Percentiles rank a stretch among this genome's conserved stretches.
phyloP scores from a whole-genome alignment of 1,284 basidiomycete genomes.

The Ceratobasidium theobromae region DNA sequence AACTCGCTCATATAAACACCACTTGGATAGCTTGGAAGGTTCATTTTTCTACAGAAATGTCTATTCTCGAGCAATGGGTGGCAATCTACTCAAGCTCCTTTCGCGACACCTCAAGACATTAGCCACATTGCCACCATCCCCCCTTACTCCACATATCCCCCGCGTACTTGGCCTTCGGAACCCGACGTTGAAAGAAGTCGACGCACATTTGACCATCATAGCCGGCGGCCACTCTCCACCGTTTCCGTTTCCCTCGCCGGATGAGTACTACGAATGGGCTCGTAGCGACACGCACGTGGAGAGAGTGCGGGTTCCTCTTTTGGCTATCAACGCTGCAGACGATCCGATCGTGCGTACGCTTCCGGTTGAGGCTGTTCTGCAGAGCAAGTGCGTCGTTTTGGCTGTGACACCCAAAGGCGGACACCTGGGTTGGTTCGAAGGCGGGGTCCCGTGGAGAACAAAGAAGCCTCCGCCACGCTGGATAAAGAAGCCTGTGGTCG shows the following conservation, averaged over 20 bases:
- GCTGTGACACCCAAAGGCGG: conserved; percentile 81
- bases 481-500: conserved; percentile 35
- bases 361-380: conserved; percentile 31
- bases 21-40: conserved; percentile 50
- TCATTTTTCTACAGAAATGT: conserved; percentile 67
- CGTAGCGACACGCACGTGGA: conserved; percentile 56
- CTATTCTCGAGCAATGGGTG: conserved; percentile 83
- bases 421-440: conserved; percentile 93
- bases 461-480: conserved; percentile 34
- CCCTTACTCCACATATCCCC: conserved; percentile 53
- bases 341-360: conserved; percentile 81
- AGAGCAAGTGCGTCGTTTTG: conserved; percentile 54
- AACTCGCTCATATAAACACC: neutral
- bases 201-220: conserved; percentile 66
- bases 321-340: conserved; percentile 86
- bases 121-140: conserved; percentile 53
- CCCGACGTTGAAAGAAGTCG: conserved; percentile 63
- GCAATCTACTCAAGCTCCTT: conserved; percentile 71
- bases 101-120: conserved; percentile 60
- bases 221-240: conserved; percentile 77
- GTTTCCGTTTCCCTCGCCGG: conserved; percentile 76
- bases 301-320: conserved; percentile 66
- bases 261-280: conserved; percentile 82
- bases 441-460: conserved; percentile 43
- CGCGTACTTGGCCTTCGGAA: conserved; percentile 51